Evolutionary conservation across 768 basidiomycete genomes (phyloP).

Genomic region (Phlebiopsis flavidoalba): DNA sequence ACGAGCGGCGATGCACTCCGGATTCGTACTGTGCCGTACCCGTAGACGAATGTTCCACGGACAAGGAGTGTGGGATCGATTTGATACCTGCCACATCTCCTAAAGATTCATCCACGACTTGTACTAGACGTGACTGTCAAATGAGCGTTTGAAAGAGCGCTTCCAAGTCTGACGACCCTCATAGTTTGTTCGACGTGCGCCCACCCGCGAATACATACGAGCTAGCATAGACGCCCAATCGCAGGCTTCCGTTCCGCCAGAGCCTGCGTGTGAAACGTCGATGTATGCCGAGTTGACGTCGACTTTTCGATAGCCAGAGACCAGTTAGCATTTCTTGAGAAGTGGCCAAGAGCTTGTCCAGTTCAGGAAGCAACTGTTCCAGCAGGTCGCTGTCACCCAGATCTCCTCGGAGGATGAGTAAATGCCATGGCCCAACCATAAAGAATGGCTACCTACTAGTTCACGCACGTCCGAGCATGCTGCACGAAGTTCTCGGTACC

Average conservation of each 20-base stretch:
- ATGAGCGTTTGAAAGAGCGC: not conserved
- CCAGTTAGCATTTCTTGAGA: constrained; percentile 8
- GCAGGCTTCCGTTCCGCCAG: constrained; percentile 12
- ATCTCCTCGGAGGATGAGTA: constrained; percentile 2
- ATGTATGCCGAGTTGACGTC: constrained; percentile 17
- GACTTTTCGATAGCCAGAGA: constrained; percentile 10
- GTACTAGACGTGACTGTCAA: constrained; percentile 6
- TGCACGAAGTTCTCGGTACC: not conserved
- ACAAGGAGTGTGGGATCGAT: constrained; percentile 12
- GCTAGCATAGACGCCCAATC: constrained; percentile 15
- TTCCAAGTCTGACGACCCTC: not conserved
- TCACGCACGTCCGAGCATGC: constrained; percentile 7
- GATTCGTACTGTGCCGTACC: constrained; percentile 17
- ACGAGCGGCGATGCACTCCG: constrained; percentile 15
- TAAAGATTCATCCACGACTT: constrained; percentile 8
- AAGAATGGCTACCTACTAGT: constrained; percentile 1
- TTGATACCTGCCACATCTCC: constrained; percentile 10
- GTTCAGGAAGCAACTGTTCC: constrained; percentile 9
- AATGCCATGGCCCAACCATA: not conserved
- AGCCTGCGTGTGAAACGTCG: constrained; percentile 13
- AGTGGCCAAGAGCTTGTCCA: constrained; percentile 6
- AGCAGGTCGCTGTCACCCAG: constrained; percentile 10
- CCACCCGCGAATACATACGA: constrained; percentile 18
- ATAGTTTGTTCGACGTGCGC: constrained; percentile 12
- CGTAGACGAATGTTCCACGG: constrained; percentile 14